These are phyloP conservation scores for Podaxis sp. DNA, from an alignment of 768 basidiomycete species.

Conservation along the genomic window DNA sequence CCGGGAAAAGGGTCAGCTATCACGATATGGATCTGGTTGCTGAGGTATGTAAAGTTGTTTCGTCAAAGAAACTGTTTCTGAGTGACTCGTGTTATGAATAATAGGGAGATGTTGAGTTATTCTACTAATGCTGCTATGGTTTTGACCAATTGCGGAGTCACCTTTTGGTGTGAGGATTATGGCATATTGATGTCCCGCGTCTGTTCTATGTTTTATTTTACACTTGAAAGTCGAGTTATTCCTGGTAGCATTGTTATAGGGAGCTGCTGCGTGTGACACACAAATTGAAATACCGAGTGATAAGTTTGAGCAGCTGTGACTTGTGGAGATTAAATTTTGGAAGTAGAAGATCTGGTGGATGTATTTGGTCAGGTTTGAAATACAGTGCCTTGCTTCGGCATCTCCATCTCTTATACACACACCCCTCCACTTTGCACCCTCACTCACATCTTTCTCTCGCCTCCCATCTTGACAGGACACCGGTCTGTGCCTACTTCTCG, in stretches of 20 bases:
- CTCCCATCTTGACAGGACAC: constrained; percentile 9
- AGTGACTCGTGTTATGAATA: constrained; percentile 18
- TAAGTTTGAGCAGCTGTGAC: constrained; percentile 6
- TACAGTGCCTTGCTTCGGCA: constrained; percentile 16
- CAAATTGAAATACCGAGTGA: constrained; percentile 11
- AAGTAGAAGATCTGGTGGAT: constrained; percentile 6
- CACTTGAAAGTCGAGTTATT: constrained; percentile 6
- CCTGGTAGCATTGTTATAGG: constrained; percentile 11
- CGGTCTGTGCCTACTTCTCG: not conserved
- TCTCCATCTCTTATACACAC: constrained; percentile 6
- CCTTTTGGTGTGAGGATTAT: constrained; percentile 37
- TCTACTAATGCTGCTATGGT: constrained; percentile 32
- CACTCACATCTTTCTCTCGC: constrained; percentile 1
- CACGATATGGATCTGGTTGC: constrained; percentile 95
- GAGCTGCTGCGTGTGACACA: constrained; percentile 6
- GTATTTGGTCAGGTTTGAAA: constrained; percentile 37
- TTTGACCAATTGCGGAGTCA: constrained; percentile 12
- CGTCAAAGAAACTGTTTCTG: constrained; percentile 6
- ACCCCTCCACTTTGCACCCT: constrained; percentile 7
- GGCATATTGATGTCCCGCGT: constrained; percentile 5
- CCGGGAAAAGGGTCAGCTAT: constrained; percentile 88
- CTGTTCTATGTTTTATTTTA: constrained; percentile 14
- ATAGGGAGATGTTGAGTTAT: constrained; percentile 62
- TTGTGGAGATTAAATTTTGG: constrained; percentile 5
- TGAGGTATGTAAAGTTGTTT: constrained; percentile 44